Conservation (phyloP, 768 basidiomycete genomes). For the Boletellus emodensis region DNA sequence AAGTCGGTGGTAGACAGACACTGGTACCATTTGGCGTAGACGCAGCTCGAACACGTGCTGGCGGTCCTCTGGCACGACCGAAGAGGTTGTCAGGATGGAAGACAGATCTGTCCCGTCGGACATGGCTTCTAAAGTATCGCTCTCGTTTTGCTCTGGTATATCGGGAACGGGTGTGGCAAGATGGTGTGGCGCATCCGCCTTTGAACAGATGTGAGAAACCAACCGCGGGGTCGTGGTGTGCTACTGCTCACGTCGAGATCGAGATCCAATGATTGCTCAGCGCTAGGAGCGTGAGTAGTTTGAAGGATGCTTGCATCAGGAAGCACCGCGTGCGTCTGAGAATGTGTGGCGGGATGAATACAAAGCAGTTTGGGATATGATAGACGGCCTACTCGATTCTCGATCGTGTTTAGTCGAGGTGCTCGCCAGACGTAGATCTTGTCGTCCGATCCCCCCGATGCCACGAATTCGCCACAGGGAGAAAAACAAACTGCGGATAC, state of each 20-base stretch:
- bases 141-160: neutral
- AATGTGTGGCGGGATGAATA: neutral
- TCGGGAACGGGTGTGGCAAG: neutral
- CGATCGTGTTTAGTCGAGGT: neutral
- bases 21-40: neutral
- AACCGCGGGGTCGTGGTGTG: neutral
- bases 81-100: neutral
- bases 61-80: neutral
- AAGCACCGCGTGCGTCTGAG: neutral
- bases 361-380: neutral
- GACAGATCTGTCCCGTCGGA: neutral
- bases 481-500: neutral
- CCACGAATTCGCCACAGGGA: slow-evolving; percentile 1
- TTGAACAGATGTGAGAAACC: neutral
- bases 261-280: neutral
- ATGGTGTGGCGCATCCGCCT: neutral
- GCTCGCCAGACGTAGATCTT: neutral
- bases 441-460: neutral
- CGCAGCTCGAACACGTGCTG: neutral
- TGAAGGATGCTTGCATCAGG: neutral
- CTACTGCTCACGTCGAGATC: neutral
- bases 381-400: neutral
- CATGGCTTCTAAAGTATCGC: neutral
- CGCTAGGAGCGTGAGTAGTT: neutral
- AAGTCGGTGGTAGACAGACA: neutral